Evolutionary conservation across 768 basidiomycete genomes (phyloP).

Genomic region (Boletus eberwhitei): DNA sequence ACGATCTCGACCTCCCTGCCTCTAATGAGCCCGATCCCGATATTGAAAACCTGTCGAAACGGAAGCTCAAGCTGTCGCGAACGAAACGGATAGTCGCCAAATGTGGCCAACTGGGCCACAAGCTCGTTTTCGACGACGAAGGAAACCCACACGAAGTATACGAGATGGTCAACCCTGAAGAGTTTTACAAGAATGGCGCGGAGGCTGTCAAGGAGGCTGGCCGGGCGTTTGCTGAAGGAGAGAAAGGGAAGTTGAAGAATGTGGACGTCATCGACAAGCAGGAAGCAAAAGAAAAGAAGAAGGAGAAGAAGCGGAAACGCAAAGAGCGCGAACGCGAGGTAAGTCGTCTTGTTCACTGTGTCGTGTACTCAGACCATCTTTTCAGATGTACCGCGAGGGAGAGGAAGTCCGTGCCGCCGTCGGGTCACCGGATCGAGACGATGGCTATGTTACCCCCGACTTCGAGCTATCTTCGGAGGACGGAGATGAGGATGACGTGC

Average conservation of each 20-base stretch:
- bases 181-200: conserved; percentile 63
- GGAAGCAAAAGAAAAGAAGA: conserved; percentile 82
- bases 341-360: conserved; percentile 4
- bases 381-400: conserved; percentile 27
- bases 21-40: conserved; percentile 34
- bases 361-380: not conserved
- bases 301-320: conserved; percentile 89
- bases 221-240: conserved; percentile 65
- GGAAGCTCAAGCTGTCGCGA: conserved; percentile 71
- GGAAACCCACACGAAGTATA: conserved; percentile 80
- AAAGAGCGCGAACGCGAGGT: conserved; percentile 67
- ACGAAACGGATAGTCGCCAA: conserved; percentile 73
- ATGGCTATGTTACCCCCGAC: conserved; percentile 70
- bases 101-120: conserved; percentile 56
- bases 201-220: conserved; percentile 67
- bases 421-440: conserved; percentile 50
- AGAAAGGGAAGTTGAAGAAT: conserved; percentile 66
- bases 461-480: conserved; percentile 51
- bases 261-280: conserved; percentile 76
- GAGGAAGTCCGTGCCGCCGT: conserved; percentile 26
- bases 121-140: conserved; percentile 88
- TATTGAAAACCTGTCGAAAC: conserved; percentile 69
- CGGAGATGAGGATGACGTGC: conserved; percentile 35
- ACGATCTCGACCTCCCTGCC: conserved; percentile 64
- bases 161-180: conserved; percentile 75